Evolutionary conservation across 352 stramenopile species (phyloP), one percentile per base, ranked within the genome.

Genomic region (Pythium coloratum): DNA sequence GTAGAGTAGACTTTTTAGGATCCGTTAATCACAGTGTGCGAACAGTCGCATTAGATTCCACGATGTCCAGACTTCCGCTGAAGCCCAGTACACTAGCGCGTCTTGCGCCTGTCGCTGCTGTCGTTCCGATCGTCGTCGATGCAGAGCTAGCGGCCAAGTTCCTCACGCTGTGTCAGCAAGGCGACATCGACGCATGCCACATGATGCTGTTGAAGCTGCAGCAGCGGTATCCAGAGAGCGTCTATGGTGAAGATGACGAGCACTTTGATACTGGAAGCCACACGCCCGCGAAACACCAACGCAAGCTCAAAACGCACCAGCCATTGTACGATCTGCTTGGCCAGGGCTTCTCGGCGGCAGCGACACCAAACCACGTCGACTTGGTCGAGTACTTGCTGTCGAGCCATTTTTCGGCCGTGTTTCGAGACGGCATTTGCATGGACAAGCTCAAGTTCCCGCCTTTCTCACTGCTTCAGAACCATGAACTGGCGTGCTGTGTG

Each of bases 321-420:
- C 67, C 55, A 49, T 18, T 74, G 20, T 69, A 67, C n/a, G 62
- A 74, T 28, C 20, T 70, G 0, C 12, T 74, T 16, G 67, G 67
- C 38, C 51, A 67, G 0, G 67, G 62, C 6, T 59, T 74, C 7
- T 49, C 46, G 4, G 38, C 40, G 0, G 57, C 67, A 2, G 67
- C 67, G 44, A 70, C 62, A 7, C 49, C 34, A 2, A 47, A 58
- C 62, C 67, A 74, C 59, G 46, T 64, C 26, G 42, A 46, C 10
- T 57, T 62, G 9, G n/a, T 69, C 34, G 62, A 74, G 58, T 70
- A 67, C n/a, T 53, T 74, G 16, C 34, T 74, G 12, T 70, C 67
- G 3, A 57, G 67, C 24, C 42, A 26, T 5, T 70, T 64, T 40
- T 51, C 57, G 3, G 12, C 36, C 1, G 44, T 51, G 8, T 30